These are phyloP conservation scores for Abortiporus biennis DNA, from an alignment of 1,284 basidiomycete genomes.

Conservation along the genomic window DNA sequence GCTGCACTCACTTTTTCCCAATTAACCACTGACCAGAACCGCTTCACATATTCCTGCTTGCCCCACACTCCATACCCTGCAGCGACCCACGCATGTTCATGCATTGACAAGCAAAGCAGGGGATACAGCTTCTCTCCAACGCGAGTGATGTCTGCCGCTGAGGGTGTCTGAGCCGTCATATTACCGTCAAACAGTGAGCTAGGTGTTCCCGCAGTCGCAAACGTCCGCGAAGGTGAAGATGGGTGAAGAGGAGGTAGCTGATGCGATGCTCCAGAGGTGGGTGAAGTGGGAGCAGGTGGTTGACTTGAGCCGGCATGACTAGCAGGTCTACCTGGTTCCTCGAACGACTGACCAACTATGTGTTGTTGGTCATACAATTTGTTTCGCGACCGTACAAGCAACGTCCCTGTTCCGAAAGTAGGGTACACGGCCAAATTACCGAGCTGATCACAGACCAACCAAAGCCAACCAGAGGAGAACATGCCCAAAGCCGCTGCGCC, in stretches of 20 bases:
- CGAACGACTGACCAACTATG: not conserved
- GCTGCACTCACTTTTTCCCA: conserved; percentile 65
- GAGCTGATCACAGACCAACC: conserved; percentile 72
- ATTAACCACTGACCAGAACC: conserved; percentile 87
- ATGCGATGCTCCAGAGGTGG: conserved; percentile 25
- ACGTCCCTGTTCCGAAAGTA: conserved; percentile 87
- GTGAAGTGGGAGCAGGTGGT: conserved; percentile 20
- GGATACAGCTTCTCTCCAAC: conserved; percentile 64
- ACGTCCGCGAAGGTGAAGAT: conserved; percentile 21
- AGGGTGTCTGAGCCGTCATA: conserved; percentile 5
- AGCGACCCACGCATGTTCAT: conserved; percentile 90
- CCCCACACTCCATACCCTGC: conserved; percentile 93
- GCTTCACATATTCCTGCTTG: conserved; percentile 83
- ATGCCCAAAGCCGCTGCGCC: conserved; percentile 74
- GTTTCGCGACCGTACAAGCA: conserved; percentile 66
- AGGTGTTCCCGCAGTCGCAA: conserved; percentile 11
- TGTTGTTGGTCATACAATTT: not conserved
- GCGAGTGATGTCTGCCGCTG: not conserved
- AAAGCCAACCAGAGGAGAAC: conserved; percentile 82
- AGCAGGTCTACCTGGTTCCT: not conserved
- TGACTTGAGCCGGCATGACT: not conserved
- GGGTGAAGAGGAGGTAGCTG: conserved; percentile 18
- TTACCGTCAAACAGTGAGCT: not conserved
- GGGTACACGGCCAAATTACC: conserved; percentile 70
- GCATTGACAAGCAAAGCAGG: conserved; percentile 79